phyloP scores from a whole-genome alignment of 2,329 filamentous ascomycete species.

The Colletotrichum costaricense region DNA sequence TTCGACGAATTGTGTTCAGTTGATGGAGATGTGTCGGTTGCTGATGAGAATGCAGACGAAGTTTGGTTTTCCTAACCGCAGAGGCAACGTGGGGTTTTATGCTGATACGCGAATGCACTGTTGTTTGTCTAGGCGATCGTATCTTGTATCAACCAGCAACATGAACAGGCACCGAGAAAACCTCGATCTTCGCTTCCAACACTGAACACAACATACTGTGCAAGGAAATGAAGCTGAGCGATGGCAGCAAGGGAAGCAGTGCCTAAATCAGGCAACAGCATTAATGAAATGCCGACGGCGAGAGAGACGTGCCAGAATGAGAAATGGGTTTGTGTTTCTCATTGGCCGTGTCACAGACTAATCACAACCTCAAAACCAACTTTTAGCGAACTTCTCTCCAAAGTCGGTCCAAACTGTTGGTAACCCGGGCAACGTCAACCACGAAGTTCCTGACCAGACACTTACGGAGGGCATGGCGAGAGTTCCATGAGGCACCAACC shows the following conservation, averaged over 20 bases:
- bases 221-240: neutral
- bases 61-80: neutral
- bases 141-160: neutral
- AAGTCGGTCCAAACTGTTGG: neutral
- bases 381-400: neutral
- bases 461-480: neutral
- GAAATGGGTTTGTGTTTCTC: neutral
- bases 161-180: no score
- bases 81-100: neutral
- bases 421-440: neutral
- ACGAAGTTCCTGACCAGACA: neutral
- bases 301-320: neutral
- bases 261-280: constrained; percentile 3
- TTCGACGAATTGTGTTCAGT: no score
- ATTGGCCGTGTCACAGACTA: neutral
- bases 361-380: neutral
- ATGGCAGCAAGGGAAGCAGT: neutral
- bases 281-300: neutral
- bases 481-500: neutral
- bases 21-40: neutral
- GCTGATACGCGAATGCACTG: neutral
- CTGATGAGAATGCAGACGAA: neutral
- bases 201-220: neutral
- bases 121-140: neutral
- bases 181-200: neutral